Evolutionary conservation across 139 green algal genomes (phyloP), one percentile per base, ranked within the genome.

Genomic region (Microglena sp.): DNA sequence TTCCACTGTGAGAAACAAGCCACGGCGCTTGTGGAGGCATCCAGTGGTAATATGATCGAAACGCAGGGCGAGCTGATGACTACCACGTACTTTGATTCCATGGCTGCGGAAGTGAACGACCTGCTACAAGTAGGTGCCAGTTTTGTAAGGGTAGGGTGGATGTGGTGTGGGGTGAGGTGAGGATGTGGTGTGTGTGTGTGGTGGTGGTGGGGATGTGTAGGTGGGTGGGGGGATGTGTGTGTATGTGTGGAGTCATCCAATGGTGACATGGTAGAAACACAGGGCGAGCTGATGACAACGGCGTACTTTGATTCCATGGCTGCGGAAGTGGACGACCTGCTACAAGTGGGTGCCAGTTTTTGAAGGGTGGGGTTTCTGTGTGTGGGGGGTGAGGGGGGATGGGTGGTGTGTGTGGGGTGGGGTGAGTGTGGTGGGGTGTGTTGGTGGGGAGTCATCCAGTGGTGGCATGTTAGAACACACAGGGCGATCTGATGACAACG

Each of bases 61-160:
- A 60, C 86, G 1, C 83, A 94, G 33, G 90, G 90, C 3, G 92
- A 98, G 74, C 77, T 98, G 5, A 82, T 98, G 31, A 91, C 84
- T 0, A 24, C 64, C 24, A 29, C 58, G 28, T 96, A 95, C 75
- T 95, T 96, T 76, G 81, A 94, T 33, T 36, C 60, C 22, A 62
- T 97, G 15, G 86, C 84, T 3, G 71, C 77, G 1, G 92, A 97
- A 69, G 73, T 96, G 21, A 80, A 74, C 7, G 67, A 74, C 32
- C n/a, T 74, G 67, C 59, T 74, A 27, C 67, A 74, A 34, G 67
- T 72, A 33, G 15, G 28, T 32, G 32, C n/a, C 46, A 60, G 64
- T 11, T 1, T 29, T 22, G 27, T n/a, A n/a, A n/a, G n/a, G n/a
- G n/a, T n/a, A n/a, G n/a, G n/a, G n/a, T n/a, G n/a, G n/a, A n/a